A percentile compares a stretch with the other conserved stretches of the same genome.
Evolutionary conservation across 1,139 yeast genomes (phyloP).

Genomic region (Lodderomyces jiufengensis): DNA sequence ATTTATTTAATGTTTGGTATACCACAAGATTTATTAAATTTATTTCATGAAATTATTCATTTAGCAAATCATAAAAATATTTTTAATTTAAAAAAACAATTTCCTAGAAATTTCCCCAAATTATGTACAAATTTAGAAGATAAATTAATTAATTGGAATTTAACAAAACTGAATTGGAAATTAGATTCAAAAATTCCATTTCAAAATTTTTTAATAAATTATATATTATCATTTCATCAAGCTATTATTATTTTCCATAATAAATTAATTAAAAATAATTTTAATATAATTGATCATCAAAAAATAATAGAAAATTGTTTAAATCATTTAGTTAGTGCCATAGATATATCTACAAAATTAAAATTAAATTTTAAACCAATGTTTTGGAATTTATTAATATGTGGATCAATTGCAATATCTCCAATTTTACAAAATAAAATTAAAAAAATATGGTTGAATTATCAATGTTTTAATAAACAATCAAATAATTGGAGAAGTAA

Average conservation of each 20-base stretch:
- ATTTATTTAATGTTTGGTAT: conserved; percentile 47
- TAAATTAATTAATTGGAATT: conserved; percentile 41
- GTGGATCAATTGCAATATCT: conserved; percentile 38
- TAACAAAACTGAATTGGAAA: conserved; percentile 34
- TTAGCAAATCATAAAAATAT: conserved; percentile 52
- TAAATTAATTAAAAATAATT: conserved; percentile 39
- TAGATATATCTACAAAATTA: conserved; percentile 3
- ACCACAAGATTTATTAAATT: conserved; percentile 40
- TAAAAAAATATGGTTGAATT: conserved; percentile 29
- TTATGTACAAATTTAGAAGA: conserved; percentile 55
- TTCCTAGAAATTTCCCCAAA: conserved; percentile 53
- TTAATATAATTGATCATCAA: conserved; percentile 30
- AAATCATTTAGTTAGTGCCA: conserved; percentile 29
- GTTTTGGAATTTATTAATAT: conserved; percentile 48
- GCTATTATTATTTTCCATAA: conserved; percentile 43
- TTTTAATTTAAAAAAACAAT: conserved; percentile 40
- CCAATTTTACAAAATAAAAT: conserved; percentile 18
- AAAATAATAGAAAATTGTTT: conserved; percentile 29
- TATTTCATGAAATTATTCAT: conserved; percentile 45
- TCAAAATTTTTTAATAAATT: conserved; percentile 38
- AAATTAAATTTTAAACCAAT: conserved; percentile 23
- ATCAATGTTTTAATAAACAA: conserved; percentile 16
- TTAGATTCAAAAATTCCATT: conserved; percentile 22
- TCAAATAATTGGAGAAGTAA: conserved; percentile 52
- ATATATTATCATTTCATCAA: conserved; percentile 39